Evolutionary conservation across 2,329 filamentous ascomycete genomes (phyloP), one percentile per base, ranked within the genome.

Genomic region (Rugonectria rugulosa): DNA sequence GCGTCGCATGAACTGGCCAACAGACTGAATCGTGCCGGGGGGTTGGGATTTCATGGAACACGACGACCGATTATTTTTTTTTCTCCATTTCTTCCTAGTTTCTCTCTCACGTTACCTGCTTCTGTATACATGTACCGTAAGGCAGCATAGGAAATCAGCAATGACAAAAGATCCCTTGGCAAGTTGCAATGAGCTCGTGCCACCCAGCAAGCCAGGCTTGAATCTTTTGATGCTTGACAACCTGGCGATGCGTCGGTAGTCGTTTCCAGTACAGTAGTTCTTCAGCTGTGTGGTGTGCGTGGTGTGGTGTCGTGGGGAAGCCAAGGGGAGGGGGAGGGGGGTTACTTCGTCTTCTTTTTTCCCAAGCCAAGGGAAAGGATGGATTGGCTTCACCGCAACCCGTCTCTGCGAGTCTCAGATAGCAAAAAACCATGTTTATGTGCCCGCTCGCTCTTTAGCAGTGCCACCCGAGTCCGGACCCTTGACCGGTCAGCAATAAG

Each of bases 1-100:
- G 48, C 44, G 56, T 45, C 49, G 53, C 56, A 64, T 40, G 44
- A 62, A 59, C 43, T 32, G 53, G 59, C 64, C 64, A 67, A 67
- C 61, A 67, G 49, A 64, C 41, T 64, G 59, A 59, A 60, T 52
- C 62, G 31, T 56, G 52, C 51, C 40, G 50, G 55, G 44, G 34
- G 5, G 5, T 14, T 14, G 12, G 37, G 15, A 21, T n/a, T n/a
- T 40, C 5, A 24, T 40, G 20, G 37, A 20, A 6, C 8, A 24
- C 14, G 20, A 5, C 11, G 37, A 21, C 19, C 2, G 11, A 32
- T 8, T 14, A 6, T 32, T 32, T 32, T 10, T 23, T 38, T 36
- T 36, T 38, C 29, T 7, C 11, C 8, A 46, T 41, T 46, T 56
- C 51, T 56, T 37, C 20, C 42, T 36, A 32, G 36, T 27, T 29